Evolutionary conservation across 257 asterid genomes (phyloP).

Genomic region (Haberlea rhodopensis): DNA sequence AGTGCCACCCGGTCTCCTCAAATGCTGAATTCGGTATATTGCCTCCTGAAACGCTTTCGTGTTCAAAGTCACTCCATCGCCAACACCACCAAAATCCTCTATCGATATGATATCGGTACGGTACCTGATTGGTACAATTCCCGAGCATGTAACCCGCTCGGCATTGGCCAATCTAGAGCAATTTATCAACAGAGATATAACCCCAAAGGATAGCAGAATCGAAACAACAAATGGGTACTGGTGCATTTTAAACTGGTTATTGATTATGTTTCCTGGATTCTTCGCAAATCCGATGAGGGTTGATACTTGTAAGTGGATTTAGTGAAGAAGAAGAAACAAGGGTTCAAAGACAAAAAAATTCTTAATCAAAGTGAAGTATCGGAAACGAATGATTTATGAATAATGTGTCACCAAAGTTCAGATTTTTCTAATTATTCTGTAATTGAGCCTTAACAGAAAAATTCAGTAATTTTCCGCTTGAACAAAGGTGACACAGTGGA

Average conservation of each 20-base stretch:
- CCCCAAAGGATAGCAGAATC: constrained; percentile 5
- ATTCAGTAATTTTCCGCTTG: not conserved
- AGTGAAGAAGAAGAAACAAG: not conserved
- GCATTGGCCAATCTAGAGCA: constrained; percentile 13
- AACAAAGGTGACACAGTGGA: not conserved
- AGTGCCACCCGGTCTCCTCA: constrained; percentile 33
- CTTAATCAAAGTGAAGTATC: not conserved
- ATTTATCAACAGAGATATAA: not conserved
- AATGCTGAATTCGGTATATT: constrained; percentile 20
- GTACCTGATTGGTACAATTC: constrained; percentile 28
- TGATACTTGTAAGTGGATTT: not conserved
- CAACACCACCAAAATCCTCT: constrained; percentile 37
- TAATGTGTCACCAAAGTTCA: not conserved
- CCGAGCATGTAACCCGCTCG: constrained; percentile 26
- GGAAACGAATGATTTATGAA: not conserved
- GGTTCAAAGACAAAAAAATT: not conserved
- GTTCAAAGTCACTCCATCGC: constrained; percentile 34
- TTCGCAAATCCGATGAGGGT: not conserved
- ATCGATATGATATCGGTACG: constrained; percentile 28
- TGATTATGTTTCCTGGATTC: too few species aligned
- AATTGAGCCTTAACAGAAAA: not conserved
- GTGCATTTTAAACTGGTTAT: not conserved
- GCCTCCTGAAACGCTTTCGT: constrained; percentile 37
- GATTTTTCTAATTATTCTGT: too few species aligned
- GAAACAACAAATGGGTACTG: not conserved